phyloP scores from a whole-genome alignment of 73 alveolate species.

The Stentor roeselii region DNA sequence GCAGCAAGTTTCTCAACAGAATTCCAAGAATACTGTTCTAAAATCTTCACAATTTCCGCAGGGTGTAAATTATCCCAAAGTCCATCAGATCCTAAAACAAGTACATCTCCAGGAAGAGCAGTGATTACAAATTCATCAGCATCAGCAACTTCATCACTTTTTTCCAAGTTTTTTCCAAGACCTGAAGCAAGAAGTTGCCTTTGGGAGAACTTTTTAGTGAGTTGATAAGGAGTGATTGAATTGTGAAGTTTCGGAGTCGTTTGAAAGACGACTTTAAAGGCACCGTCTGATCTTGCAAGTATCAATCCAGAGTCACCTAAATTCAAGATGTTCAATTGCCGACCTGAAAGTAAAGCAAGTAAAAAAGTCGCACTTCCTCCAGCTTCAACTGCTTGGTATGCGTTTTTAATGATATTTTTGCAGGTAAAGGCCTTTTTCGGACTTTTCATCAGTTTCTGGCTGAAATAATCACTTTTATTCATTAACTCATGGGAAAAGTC shows the following conservation, averaged over 20 bases:
- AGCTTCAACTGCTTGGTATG: neutral
- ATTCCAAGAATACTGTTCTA: neutral
- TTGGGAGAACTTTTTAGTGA: neutral
- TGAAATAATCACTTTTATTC: neutral
- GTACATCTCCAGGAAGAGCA: neutral
- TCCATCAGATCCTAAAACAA: constrained; percentile 10
- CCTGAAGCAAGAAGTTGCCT: neutral
- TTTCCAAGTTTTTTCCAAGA: neutral
- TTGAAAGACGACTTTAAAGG: neutral
- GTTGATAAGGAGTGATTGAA: neutral
- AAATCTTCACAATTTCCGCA: neutral
- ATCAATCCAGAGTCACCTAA: constrained; percentile 16
- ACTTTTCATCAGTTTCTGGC: neutral
- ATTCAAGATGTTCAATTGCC: neutral
- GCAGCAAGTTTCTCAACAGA: neutral
- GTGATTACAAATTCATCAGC: neutral
- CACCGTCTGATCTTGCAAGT: neutral
- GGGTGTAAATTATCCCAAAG: constrained; percentile 9
- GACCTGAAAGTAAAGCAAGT: neutral
- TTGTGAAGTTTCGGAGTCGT: neutral
- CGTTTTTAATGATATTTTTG: neutral
- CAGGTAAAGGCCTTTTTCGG: neutral
- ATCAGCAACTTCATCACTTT: constrained; percentile 5
- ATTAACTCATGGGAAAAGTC: constrained; percentile 3
- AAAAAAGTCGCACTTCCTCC: constrained; percentile 19